phyloP scores from a whole-genome alignment of 208 protist genomes.

The Tritrichomonas musculus region DNA sequence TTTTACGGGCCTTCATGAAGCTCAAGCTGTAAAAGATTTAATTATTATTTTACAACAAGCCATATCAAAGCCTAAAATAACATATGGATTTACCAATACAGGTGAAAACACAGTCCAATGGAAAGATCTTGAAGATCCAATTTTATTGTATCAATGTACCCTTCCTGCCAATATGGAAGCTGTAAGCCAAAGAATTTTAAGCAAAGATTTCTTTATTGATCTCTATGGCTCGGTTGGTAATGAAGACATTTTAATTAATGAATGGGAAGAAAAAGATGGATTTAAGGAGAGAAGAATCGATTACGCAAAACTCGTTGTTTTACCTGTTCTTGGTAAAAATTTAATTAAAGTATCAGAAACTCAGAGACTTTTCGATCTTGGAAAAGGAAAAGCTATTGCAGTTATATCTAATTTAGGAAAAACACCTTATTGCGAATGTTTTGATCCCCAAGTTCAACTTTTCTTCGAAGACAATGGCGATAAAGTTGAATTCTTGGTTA shows the following conservation, averaged over 20 bases:
- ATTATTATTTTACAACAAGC: background rate
- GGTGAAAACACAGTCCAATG: background rate
- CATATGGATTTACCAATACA: background rate
- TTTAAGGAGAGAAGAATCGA: background rate
- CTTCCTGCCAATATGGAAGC: background rate
- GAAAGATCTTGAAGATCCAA: background rate
- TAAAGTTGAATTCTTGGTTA: background rate
- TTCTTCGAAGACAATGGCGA: background rate
- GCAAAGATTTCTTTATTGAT: background rate
- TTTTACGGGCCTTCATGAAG: background rate
- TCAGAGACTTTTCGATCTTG: background rate
- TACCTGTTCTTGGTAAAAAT: slow-evolving; percentile 9
- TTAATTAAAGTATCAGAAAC: background rate
- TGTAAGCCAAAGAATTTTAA: background rate
- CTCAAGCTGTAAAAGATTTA: background rate
- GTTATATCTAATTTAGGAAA: background rate
- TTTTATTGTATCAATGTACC: background rate
- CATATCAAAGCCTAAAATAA: too few relatives aligned
- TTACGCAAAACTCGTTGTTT: background rate
- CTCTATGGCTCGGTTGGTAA: background rate
- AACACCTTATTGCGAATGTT: background rate
- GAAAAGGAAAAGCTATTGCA: background rate
- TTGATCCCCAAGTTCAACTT: background rate
- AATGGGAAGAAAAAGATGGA: background rate
- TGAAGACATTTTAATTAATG: background rate